Evolutionary conservation across 2,329 filamentous ascomycete species (phyloP), one percentile per base, ranked within the genome.

Genomic region (Pseudogymnoascus sp.): DNA sequence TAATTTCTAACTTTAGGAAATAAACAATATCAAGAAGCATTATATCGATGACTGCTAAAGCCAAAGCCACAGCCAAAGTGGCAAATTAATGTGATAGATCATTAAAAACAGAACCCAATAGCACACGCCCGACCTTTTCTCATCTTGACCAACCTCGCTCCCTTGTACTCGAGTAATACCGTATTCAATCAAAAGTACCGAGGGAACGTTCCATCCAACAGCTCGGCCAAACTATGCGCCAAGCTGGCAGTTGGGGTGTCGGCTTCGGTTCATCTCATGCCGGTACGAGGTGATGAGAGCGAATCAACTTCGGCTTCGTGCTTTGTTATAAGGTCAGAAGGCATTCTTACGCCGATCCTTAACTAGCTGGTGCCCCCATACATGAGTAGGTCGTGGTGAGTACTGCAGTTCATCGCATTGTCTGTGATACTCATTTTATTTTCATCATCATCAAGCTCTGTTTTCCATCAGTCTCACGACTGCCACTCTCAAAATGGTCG

Each of bases 301-400:
- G 47, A 54, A 54, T 54, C 47, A 54, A 54, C 26, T 1, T 7
- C 5, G 3, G 26, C 47, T 33, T 54, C 29, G 47, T 54, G 47
- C 29, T 54, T 54, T 54, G 47, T 33, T 54, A 54, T 54, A 54
- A 54, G 47, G 29, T 54, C 47, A 54, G 47, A 54, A 54, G 47
- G 47, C 47, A 33, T 21, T 11, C n/a, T 8, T 3, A 33, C 11
- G 47, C 47, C 29, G 47, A 54, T 54, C 47, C 47, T 54, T 33
- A 33, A 54, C 26, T 54, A 54, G 26, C 26, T 54, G n/a, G 47
- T 54, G 9, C 8, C 29, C 47, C 29, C 47, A 33, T 11, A 54
- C 47, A 17, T 33, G 26, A 54, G n/a, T 29, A 47, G 29, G n/a
- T 11, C 11, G 26, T 11, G n/a, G 47, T 33, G 44, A 9, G 10